Evolutionary conservation across 2,329 filamentous ascomycete genomes (phyloP).

Genomic region (Phaeosphaeriaceae sp.): DNA sequence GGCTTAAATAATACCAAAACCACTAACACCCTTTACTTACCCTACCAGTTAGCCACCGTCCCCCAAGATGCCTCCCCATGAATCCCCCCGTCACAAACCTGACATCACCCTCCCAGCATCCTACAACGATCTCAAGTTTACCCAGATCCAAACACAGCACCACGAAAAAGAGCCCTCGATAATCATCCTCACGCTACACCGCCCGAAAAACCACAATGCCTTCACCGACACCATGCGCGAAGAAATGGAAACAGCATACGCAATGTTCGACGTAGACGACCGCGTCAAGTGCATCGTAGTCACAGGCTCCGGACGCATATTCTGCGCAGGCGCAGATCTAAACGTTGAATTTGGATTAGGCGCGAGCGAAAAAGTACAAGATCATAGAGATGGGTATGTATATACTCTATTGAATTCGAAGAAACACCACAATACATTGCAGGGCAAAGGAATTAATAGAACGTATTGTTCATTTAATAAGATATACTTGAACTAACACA

Average conservation of each 20-base stretch:
- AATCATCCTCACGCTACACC: conserved; percentile 68
- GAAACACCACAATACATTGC: too few relatives aligned
- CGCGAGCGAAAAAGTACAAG: conserved; percentile 42
- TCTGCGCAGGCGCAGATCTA: conserved; percentile 65
- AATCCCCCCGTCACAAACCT: conserved; percentile 26
- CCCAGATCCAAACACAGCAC: conserved; percentile 51
- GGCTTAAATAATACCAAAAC: too few relatives aligned
- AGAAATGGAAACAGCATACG: conserved; percentile 63
- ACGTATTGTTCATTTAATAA: background rate
- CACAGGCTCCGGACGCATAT: conserved; percentile 59
- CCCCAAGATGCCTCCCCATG: conserved; percentile 14
- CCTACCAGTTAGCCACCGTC: background rate
- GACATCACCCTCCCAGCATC: conserved; percentile 41
- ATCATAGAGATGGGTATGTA: conserved; percentile 62
- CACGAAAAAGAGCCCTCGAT: conserved; percentile 58
- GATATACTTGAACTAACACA: too few relatives aligned
- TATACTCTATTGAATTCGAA: too few relatives aligned
- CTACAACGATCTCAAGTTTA: conserved; percentile 51
- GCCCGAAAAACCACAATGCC: conserved; percentile 71
- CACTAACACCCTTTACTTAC: background rate
- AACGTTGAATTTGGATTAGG: conserved; percentile 57
- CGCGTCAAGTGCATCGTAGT: conserved; percentile 62
- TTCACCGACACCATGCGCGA: conserved; percentile 70
- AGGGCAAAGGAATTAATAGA: background rate
- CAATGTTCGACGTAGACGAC: conserved; percentile 60